A percentile compares a stretch with the other conserved stretches of the same genome.
phyloP scores from a whole-genome alignment of 2,329 filamentous ascomycete genomes.

The Phialophora tarda region DNA sequence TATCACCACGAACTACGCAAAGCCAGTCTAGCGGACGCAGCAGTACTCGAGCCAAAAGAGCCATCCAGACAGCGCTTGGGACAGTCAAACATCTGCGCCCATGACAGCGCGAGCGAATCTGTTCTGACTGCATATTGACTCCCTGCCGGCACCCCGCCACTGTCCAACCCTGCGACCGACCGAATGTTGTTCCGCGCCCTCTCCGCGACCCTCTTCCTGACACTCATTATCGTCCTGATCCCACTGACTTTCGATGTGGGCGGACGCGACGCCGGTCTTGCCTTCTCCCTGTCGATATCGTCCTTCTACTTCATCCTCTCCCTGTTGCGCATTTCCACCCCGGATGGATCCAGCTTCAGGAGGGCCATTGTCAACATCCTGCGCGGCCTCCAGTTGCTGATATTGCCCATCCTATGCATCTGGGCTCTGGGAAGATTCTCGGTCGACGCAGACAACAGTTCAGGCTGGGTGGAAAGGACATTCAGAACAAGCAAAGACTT shows the following conservation, averaged over 20 bases:
- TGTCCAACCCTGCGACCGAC: slow-evolving; percentile 41
- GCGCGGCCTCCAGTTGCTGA: slow-evolving; percentile 79
- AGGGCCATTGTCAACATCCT: slow-evolving; percentile 72
- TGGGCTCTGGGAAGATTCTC: slow-evolving; percentile 97
- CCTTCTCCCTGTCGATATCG: slow-evolving; percentile 88
- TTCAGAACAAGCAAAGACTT: slow-evolving; percentile 68
- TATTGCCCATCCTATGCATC: slow-evolving; percentile 85
- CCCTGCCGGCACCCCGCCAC: slow-evolving; percentile 55
- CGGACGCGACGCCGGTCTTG: slow-evolving; percentile 89
- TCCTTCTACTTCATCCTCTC: slow-evolving; percentile 92
- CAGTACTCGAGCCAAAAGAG: neutral
- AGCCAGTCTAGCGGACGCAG: slow-evolving; percentile 10
- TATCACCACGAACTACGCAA: slow-evolving; percentile 21
- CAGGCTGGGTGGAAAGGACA: slow-evolving; percentile 81
- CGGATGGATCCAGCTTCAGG: slow-evolving; percentile 76
- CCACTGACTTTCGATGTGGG: slow-evolving; percentile 98
- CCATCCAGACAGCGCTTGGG: neutral
- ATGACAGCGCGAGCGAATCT: neutral
- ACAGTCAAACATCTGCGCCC: neutral
- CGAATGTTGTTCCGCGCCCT: slow-evolving; percentile 81
- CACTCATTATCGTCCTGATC: slow-evolving; percentile 92
- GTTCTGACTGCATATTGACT: slow-evolving; percentile 30
- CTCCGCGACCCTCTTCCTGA: slow-evolving; percentile 82
- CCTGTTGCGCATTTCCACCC: slow-evolving; percentile 76
- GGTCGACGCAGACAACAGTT: slow-evolving; percentile 75